These are phyloP conservation scores for Candida michaelii DNA, from an alignment of 805 yeast genomes.

Conservation along the genomic window DNA sequence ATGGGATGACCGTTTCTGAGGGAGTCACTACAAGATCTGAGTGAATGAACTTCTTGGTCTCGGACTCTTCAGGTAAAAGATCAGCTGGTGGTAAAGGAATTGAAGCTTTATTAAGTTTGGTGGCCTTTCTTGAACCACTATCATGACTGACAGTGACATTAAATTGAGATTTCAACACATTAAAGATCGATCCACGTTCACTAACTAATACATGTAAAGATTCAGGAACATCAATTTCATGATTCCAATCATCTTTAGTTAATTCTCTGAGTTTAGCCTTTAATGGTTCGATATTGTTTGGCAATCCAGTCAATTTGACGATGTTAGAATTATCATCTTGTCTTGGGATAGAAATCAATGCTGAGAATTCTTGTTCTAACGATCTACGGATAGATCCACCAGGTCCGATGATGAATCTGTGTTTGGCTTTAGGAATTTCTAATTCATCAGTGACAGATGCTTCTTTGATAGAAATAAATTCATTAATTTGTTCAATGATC, in stretches of 20 bases:
- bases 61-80: conserved; percentile 40
- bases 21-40: conserved; percentile 17
- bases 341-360: conserved; percentile 66
- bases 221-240: conserved; percentile 57
- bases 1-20: conserved; percentile 44
- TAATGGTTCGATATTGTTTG: conserved; percentile 64
- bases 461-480: conserved; percentile 64
- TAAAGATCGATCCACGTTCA: conserved; percentile 65
- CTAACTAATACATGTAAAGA: conserved; percentile 57
- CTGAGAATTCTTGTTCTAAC: conserved; percentile 68
- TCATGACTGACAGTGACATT: conserved; percentile 64
- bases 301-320: conserved; percentile 62
- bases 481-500: conserved; percentile 60
- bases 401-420: conserved; percentile 76
- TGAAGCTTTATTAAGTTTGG: conserved; percentile 44
- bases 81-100: conserved; percentile 49
- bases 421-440: conserved; percentile 69
- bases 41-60: conserved; percentile 46
- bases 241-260: conserved; percentile 59
- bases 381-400: conserved; percentile 73
- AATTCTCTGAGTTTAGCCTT: conserved; percentile 60
- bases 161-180: conserved; percentile 51
- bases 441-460: conserved; percentile 51
- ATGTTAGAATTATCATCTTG: conserved; percentile 48
- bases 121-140: conserved; percentile 47